These are phyloP conservation scores for Candida anglica DNA, from an alignment of 805 yeast species.

Conservation along the genomic window DNA sequence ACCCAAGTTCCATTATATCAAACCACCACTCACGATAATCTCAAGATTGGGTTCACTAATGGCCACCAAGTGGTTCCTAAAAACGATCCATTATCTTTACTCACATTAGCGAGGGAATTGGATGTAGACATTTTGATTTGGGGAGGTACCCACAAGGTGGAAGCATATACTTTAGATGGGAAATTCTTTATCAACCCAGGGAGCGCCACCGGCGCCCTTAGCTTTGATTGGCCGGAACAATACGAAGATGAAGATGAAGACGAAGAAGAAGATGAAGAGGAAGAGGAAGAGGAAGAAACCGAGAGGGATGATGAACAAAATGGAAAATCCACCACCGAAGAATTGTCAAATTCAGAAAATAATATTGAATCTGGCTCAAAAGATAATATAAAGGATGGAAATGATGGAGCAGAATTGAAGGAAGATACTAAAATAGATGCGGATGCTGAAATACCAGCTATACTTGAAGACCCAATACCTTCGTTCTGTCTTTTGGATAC, in stretches of 20 bases:
- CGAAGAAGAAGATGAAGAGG: conserved; percentile 22
- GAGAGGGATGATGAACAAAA: conserved; percentile 9
- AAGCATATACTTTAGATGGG: conserved; percentile 89
- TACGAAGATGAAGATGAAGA: conserved; percentile 44
- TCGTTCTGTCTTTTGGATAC: conserved; percentile 87
- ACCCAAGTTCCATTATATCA: conserved; percentile 53
- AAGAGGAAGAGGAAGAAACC: conserved; percentile 18
- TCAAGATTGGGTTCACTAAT: conserved; percentile 79
- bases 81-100: conserved; percentile 79
- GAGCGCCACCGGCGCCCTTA: conserved; percentile 89
- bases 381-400: conserved; percentile 14
- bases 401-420: conserved; percentile 16
- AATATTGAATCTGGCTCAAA: neutral
- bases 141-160: conserved; percentile 93
- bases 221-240: conserved; percentile 56
- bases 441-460: too few relatives aligned
- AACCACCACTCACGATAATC: conserved; percentile 63
- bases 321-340: conserved; percentile 7
- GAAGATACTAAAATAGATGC: conserved; percentile 11
- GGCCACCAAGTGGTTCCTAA: conserved; percentile 84
- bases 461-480: conserved; percentile 46
- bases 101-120: conserved; percentile 81
- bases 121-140: conserved; percentile 88
- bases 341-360: conserved; percentile 5
- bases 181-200: conserved; percentile 96